Evolutionary conservation across 129 eudicot species (phyloP), one percentile per base, ranked within the genome.

Genomic region (Lactuca sativa): DNA sequence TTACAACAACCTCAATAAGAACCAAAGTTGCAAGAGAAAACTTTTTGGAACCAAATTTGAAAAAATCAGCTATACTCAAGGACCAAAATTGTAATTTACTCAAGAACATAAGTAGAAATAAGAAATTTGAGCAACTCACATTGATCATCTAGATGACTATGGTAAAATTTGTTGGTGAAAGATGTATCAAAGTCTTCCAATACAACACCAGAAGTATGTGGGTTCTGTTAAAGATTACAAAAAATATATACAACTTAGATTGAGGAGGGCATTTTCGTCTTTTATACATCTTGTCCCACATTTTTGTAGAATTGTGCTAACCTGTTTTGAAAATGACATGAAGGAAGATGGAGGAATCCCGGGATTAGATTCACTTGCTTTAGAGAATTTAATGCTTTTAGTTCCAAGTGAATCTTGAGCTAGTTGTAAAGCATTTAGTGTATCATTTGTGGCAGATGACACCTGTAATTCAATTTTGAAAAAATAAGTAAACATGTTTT

Each of bases 301-400:
- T 8, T 8, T 43, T 2, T 44, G 52, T 44, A 11, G 14, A 10
- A 44, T 44, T 47, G 18, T 56, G 4, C 80, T 66, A 54, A 89
- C 99, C 99, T 93, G 84, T 55, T 56, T 89, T 74, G 82, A 53
- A 70, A 93, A 93, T 55, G 92, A 65, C 97, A 93, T 93, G 80
- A 93, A 73, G 21, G 99, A 93, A 34, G 99, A 87, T 33, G 99
- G 99, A 70, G 99, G 99, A 54, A 93, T 73, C 52, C 99, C 99
- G 36, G 99, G 99, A 78, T 93, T 93, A 51, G 92, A 83, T 40
- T 72, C 37, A 67, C 82, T 90, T 30, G 99, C 97, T 65, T 67
- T 79, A 16, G 83, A 81, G 40, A 80, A 81, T 57, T 80, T 76
- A 40, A 93, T 63, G 72, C 77, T 75, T 70, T 89, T 84, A 33